Conservation (phyloP, 2,329 filamentous ascomycete species). For the Stagonosporopsis vannaccii region DNA sequence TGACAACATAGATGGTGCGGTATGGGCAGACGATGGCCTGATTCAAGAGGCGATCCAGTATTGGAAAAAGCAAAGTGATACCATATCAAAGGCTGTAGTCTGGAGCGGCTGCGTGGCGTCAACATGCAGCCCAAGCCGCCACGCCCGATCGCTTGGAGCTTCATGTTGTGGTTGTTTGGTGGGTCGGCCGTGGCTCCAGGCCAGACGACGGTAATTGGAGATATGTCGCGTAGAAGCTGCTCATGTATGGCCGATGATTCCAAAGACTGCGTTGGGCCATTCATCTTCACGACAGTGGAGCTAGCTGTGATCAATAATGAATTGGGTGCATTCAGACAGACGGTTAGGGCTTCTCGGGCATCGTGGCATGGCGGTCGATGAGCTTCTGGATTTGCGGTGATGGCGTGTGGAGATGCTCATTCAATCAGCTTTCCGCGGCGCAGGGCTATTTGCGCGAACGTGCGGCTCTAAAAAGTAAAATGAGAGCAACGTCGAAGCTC, state of each 20-base stretch:
- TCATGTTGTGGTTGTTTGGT: not conserved
- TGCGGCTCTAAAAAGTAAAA: slow-evolving; percentile 21
- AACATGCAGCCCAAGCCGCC: not conserved
- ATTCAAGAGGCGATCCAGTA: slow-evolving; percentile 4
- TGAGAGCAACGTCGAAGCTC: slow-evolving; percentile 12
- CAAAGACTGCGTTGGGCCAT: not conserved
- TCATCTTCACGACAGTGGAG: not conserved
- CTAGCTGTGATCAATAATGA: not conserved
- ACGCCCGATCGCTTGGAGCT: not conserved
- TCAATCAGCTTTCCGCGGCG: not conserved
- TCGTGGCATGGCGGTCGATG: not conserved
- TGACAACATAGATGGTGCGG: not conserved
- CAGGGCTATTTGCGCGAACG: not conserved
- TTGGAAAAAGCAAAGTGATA: slow-evolving; percentile 13
- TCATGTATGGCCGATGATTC: not conserved
- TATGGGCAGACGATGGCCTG: slow-evolving; percentile 10
- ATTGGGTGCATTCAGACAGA: not conserved
- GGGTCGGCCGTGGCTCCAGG: not conserved
- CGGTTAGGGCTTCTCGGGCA: not conserved
- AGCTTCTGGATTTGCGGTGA: not conserved
- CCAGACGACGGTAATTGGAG: not conserved
- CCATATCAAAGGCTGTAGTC: not conserved
- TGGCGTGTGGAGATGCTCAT: not conserved
- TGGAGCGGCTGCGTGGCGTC: slow-evolving; percentile 7
- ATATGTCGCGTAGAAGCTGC: not conserved